Percentiles rank a stretch among this genome's conserved stretches.
Evolutionary conservation across 192 early-diverging fungal genomes (phyloP).

Genomic region (Coemansia sp.): DNA sequence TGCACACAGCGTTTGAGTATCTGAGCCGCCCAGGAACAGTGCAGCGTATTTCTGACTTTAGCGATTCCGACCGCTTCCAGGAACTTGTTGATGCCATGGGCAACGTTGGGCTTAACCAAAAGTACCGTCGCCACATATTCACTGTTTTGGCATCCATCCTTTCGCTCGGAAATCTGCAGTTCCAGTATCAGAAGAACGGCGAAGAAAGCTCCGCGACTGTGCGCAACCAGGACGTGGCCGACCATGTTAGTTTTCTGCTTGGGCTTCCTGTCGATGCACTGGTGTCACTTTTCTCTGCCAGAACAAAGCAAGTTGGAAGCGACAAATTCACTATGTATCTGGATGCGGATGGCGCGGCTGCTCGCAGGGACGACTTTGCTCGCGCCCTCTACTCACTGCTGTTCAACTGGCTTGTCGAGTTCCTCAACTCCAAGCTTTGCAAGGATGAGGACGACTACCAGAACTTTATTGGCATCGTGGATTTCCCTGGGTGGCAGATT

Average conservation of each 20-base stretch:
- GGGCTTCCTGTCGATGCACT: constrained; percentile 73
- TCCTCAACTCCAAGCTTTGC: constrained; percentile 80
- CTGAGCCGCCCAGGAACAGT: constrained; percentile 59
- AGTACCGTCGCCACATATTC: constrained; percentile 83
- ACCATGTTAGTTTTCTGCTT: constrained; percentile 79
- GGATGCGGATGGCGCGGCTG: constrained; percentile 67
- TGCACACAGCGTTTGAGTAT: constrained; percentile 50
- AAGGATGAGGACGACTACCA: constrained; percentile 59
- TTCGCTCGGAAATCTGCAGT: constrained; percentile 86
- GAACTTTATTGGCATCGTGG: constrained; percentile 83
- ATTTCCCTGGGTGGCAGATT: constrained; percentile 77
- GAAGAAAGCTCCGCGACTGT: constrained; percentile 82
- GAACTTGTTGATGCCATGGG: constrained; percentile 82
- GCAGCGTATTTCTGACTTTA: constrained; percentile 59
- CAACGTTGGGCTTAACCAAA: constrained; percentile 78
- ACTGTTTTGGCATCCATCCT: constrained; percentile 83
- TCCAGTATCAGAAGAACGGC: constrained; percentile 66
- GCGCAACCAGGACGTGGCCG: constrained; percentile 72
- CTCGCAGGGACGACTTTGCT: constrained; percentile 73
- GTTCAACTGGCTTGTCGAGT: constrained; percentile 84
- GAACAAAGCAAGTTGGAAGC: constrained; percentile 79
- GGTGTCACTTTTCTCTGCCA: constrained; percentile 76
- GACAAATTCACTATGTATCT: constrained; percentile 83
- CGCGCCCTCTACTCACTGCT: constrained; percentile 79
- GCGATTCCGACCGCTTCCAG: constrained; percentile 64